Evolutionary conservation across 495 filamentous ascomycete species (phyloP).

Genomic region (Rhizodiscina lignyota): DNA sequence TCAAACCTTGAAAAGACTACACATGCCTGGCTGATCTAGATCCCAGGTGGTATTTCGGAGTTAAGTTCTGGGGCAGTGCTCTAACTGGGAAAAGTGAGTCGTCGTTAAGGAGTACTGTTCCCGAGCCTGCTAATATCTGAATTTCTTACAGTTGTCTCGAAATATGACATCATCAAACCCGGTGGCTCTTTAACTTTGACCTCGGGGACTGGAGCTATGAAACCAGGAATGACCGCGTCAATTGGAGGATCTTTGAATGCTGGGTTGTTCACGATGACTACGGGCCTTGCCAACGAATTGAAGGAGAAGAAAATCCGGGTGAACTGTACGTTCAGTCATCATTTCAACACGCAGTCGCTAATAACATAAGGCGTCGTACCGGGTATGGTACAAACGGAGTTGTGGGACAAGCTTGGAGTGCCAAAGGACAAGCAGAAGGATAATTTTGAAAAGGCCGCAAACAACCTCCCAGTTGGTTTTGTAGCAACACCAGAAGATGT

Average conservation of each 20-base stretch:
- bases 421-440: slow-evolving; percentile 5
- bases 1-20: too few species aligned
- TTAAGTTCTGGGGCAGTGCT: slow-evolving; percentile 29
- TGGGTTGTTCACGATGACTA: slow-evolving; percentile 10
- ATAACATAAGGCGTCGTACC: slow-evolving; percentile 9
- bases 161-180: slow-evolving; percentile 22
- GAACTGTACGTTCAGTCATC: too few species aligned
- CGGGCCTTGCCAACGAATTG: slow-evolving; percentile 10
- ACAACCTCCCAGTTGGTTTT: slow-evolving; percentile 10
- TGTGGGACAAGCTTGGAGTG: slow-evolving; percentile 11
- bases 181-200: slow-evolving; percentile 18
- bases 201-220: slow-evolving; percentile 11
- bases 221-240: slow-evolving; percentile 8
- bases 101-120: too few species aligned
- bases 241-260: slow-evolving; percentile 10
- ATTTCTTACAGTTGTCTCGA: slow-evolving; percentile 19
- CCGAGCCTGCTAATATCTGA: not conserved
- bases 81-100: slow-evolving; percentile 21
- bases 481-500: slow-evolving; percentile 7
- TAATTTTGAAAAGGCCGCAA: slow-evolving; percentile 1
- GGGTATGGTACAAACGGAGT: slow-evolving; percentile 8
- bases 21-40: too few species aligned
- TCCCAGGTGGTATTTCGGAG: too few species aligned
- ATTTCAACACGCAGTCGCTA: too few species aligned
- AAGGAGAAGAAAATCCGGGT: slow-evolving; percentile 10